These are phyloP conservation scores for Beauveria varroae DNA, from an alignment of 2,329 filamentous ascomycete genomes.

Conservation along the genomic window DNA sequence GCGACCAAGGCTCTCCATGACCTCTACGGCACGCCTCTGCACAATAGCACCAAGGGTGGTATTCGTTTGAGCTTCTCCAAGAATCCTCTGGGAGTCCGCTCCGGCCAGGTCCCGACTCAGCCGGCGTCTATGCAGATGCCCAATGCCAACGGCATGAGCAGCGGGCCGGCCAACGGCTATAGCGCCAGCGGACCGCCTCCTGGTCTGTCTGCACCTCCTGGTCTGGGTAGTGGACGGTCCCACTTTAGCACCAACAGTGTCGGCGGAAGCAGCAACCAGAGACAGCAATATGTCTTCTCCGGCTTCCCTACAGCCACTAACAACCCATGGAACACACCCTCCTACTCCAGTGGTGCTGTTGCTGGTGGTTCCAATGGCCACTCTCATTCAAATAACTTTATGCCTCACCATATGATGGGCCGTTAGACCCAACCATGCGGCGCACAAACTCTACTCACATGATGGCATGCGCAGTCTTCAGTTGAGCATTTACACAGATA, in stretches of 20 bases:
- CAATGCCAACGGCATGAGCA: constrained; percentile 45
- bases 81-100: constrained; percentile 88
- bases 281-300: constrained; percentile 1
- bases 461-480: not conserved
- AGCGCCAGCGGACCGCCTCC: constrained; percentile 72
- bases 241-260: constrained; percentile 1
- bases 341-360: constrained; percentile 16
- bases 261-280: not conserved
- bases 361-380: not conserved
- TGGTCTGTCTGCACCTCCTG: constrained; percentile 69
- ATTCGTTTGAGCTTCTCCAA: constrained; percentile 96
- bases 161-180: constrained; percentile 47
- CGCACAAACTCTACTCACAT: not conserved
- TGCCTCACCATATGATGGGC: constrained; percentile 13
- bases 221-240: constrained; percentile 38
- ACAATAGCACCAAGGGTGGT: constrained; percentile 89
- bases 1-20: constrained; percentile 88
- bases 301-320: constrained; percentile 16
- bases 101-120: constrained; percentile 54
- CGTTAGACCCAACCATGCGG: not conserved
- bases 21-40: constrained; percentile 76
- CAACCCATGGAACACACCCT: constrained; percentile 19
- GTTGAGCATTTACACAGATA: not conserved
- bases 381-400: not conserved
- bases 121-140: constrained; percentile 34